Evolutionary conservation across 148 eudicot genomes (phyloP), one percentile per base, ranked within the genome.

Genomic region (Polygonum maritimum): DNA sequence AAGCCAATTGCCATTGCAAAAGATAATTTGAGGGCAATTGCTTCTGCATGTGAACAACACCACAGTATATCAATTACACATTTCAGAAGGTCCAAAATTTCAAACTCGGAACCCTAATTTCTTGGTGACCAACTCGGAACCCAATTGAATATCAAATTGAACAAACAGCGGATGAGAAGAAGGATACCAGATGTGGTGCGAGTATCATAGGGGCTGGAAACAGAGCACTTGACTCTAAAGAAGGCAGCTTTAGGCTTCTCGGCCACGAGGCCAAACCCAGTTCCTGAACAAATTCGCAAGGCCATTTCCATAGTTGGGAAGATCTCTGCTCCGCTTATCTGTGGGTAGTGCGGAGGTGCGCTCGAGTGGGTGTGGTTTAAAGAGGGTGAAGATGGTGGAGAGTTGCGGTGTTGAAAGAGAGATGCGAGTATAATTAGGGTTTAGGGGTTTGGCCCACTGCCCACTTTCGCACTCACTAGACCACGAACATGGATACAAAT

Each of bases 221-320:
- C 80, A 57, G 85, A 79, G 45, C 85, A 82, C 63, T 77, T 82
- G 18, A 82, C 80, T 52, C 52, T 74, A 18, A 76, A 82, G 33
- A 77, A 65, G 71, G 45, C 55, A 41, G 65, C 49, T 73, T 69
- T 40, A 19, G 65, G 77, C 31, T 73, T 79, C 11, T 79, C 73
- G 22, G 44, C 33, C 26, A 77, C 70, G 5, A 36, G 71, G 35
- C n/a, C 14, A 72, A 18, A 49, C 14, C 58, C 73, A 33, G 11
- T 67, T 75, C 63, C 81, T 2, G 62, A 35, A 8, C 79, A 75
- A 31, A 79, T 58, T 14, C 52, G n/a, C 74, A 72, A 48, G 16
- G 74, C 74, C 51, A 72, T 41, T 9, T 71, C 74, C 74, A 71
- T 71, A n/a, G 26, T 40, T 16, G 22, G 22, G 51, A 70, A 41